Evolutionary conservation across 1,139 yeast genomes (phyloP).

Genomic region (Pichia sp.): DNA sequence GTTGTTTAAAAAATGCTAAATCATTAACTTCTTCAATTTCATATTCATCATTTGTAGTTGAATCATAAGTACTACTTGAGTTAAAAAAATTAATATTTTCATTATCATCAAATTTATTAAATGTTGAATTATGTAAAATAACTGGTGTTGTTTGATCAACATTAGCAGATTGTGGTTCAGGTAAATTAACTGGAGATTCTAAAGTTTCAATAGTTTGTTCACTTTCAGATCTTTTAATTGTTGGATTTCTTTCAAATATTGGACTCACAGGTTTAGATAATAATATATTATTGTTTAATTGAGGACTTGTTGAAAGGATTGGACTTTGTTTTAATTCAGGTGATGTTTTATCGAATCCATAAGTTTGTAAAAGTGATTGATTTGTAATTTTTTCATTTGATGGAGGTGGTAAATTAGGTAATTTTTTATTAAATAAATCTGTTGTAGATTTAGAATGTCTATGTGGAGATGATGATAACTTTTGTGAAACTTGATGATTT

Average conservation of each 20-base stretch:
- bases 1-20: constrained; percentile 9
- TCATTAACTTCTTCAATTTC: neutral
- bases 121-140: neutral
- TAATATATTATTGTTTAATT: constrained; percentile 12
- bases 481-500: neutral
- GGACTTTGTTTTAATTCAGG: constrained; percentile 17
- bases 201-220: constrained; percentile 11
- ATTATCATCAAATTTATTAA: neutral
- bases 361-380: constrained; percentile 19
- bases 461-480: constrained; percentile 13
- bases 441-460: constrained; percentile 12
- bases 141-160: constrained; percentile 10
- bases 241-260: constrained; percentile 3
- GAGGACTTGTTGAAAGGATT: constrained; percentile 12
- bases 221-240: constrained; percentile 9
- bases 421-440: constrained; percentile 3
- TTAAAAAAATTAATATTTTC: neutral
- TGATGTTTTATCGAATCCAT: constrained; percentile 21
- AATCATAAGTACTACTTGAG: constrained; percentile 6
- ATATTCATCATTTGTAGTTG: constrained; percentile 1
- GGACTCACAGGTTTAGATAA: neutral
- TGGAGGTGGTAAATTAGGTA: constrained; percentile 14
- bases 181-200: constrained; percentile 9
- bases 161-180: constrained; percentile 14
- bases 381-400: constrained; percentile 1